Base-by-base conservation (phyloP, 768 basidiomycete genomes). In the Cystofilobasidium bisporidii region DNA sequence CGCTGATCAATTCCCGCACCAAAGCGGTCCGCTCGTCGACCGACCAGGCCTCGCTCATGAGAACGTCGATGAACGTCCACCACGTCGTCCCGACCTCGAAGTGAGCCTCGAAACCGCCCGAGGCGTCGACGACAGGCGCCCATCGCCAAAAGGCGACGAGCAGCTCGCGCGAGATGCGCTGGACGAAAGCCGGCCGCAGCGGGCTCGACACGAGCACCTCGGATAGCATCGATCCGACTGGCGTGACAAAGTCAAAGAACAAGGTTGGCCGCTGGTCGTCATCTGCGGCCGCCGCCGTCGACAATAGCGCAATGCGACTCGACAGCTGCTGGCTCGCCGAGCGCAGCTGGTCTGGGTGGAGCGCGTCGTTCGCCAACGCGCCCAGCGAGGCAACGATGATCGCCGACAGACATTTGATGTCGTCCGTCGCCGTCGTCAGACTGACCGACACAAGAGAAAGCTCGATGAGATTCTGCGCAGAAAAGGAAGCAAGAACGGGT, bases 31-130 rank as follows among this genome's bases (percentile, higher is more conserved):
- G n/a, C n/a, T 55, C 53, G 17, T 56, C 33, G 17, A 22, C 55
- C 12, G 55, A 20, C 63, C 63, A 64, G 24, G 70, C 74, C 53
- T 64, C 72, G 73, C 74, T 74, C 74, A 65, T 75, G 72, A 56
- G 28, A 8, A 55, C 38, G 56, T 77, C 75, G 72, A 77, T 71
- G 71, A 75, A 73, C 14, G 73, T 72, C 73, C 75, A 63, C 70
- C 75, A 71, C 10, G 73, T 71, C 53, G 61, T 62, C 56, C 72
- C 75, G n/a, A 73, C 74, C 28, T 69, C 70, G 15, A 74, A 74
- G 32, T 75, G 38, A 56, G 65, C 38, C 24, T 75, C 76, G 40
- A 53, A 71, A n/a, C 45, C 72, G 68, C 24, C 71, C 65, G 48
- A 70, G 69, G 72, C 18, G 64, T 72, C 3, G 73, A 75, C 60